These are phyloP conservation scores for Didymella pomorum DNA, from an alignment of 2,329 filamentous ascomycete species.

Conservation along the genomic window DNA sequence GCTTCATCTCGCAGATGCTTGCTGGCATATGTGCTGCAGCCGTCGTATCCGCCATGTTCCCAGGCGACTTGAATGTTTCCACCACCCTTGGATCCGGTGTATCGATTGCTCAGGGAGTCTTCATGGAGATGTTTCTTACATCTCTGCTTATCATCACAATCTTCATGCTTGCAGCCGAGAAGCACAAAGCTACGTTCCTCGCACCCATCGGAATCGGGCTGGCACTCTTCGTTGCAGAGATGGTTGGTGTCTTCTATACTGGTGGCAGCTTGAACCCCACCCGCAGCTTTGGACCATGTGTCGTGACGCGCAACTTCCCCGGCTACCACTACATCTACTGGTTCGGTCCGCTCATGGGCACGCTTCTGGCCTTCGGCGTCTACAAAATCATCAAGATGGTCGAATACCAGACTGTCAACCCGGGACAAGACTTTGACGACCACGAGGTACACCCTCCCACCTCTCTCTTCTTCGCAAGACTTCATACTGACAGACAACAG, in stretches of 20 bases:
- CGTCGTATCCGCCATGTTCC: constrained; percentile 48
- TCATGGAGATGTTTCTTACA: constrained; percentile 53
- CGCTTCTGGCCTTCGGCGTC: constrained; percentile 49
- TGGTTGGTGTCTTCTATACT: constrained; percentile 57
- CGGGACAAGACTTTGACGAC: constrained; percentile 52
- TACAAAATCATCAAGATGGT: constrained; percentile 53
- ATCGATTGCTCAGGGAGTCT: constrained; percentile 45
- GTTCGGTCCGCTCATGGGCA: constrained; percentile 49
- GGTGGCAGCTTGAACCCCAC: constrained; percentile 55
- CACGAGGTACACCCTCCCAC: constrained; percentile 35
- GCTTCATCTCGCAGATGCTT: constrained; percentile 48
- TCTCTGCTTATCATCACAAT: constrained; percentile 53
- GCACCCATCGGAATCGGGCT: constrained; percentile 77
- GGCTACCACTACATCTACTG: constrained; percentile 56
- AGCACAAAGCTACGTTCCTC: constrained; percentile 75
- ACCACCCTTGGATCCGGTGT: constrained; percentile 47
- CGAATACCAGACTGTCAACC: constrained; percentile 55
- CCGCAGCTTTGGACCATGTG: constrained; percentile 52
- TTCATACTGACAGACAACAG: constrained; percentile 12
- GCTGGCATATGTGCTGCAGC: constrained; percentile 49
- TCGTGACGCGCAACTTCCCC: constrained; percentile 49
- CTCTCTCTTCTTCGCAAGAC: neutral
- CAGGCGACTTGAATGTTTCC: constrained; percentile 44
- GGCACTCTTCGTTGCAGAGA: constrained; percentile 69
- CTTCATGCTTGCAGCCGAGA: constrained; percentile 73